These are phyloP conservation scores for Ophiocordyceps unilateralis DNA, from an alignment of 2,329 filamentous ascomycete genomes.

Conservation along the genomic window DNA sequence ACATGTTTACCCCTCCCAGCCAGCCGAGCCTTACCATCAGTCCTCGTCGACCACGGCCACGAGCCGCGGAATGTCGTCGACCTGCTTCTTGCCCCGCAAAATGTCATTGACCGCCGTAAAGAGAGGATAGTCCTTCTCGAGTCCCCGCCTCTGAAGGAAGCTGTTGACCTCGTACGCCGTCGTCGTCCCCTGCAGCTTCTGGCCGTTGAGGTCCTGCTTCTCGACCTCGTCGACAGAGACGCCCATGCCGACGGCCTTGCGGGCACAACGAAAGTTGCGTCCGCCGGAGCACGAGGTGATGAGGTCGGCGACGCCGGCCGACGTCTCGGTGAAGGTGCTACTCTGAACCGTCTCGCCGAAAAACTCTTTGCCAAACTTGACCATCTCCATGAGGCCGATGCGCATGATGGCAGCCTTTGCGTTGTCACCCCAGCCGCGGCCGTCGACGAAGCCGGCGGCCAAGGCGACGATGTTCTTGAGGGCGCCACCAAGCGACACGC, in stretches of 20 bases:
- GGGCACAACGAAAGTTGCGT: constrained; percentile 87
- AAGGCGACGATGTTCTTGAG: constrained; percentile 95
- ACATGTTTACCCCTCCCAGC: too few species aligned
- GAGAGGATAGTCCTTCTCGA: constrained; percentile 74
- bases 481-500: constrained; percentile 84
- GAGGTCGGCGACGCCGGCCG: constrained; percentile 83
- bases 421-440: constrained; percentile 94
- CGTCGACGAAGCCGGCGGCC: constrained; percentile 87
- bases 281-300: constrained; percentile 89
- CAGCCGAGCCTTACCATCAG: not conserved
- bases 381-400: constrained; percentile 88
- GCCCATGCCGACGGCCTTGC: constrained; percentile 65
- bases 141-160: constrained; percentile 63
- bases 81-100: constrained; percentile 55
- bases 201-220: constrained; percentile 76
- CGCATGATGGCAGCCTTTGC: constrained; percentile 98
- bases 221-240: constrained; percentile 77
- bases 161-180: constrained; percentile 84
- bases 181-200: constrained; percentile 88
- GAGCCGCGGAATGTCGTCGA: constrained; percentile 65
- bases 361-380: constrained; percentile 87
- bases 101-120: constrained; percentile 81
- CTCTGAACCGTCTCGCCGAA: constrained; percentile 68
- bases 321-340: constrained; percentile 91
- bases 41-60: constrained; percentile 19